These are phyloP conservation scores for Suillus sp. DNA, from an alignment of 768 basidiomycete species.

Conservation along the genomic window DNA sequence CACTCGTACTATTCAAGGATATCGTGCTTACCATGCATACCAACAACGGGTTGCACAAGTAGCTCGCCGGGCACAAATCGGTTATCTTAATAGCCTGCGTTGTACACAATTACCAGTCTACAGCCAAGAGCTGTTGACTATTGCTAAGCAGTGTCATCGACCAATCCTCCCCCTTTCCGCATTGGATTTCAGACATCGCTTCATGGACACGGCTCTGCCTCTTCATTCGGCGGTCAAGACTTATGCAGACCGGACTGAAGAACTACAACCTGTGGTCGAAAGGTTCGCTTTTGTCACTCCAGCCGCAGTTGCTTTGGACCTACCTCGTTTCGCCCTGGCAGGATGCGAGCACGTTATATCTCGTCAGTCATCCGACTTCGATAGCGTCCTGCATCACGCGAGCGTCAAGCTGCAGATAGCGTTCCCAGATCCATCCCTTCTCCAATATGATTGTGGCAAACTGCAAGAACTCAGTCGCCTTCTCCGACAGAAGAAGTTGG, in stretches of 20 bases:
- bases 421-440: slow-evolving; percentile 85
- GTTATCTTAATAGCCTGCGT: slow-evolving; percentile 73
- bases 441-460: slow-evolving; percentile 97
- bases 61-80: slow-evolving; percentile 68
- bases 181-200: slow-evolving; percentile 39
- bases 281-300: slow-evolving; percentile 84
- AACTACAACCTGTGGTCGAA: slow-evolving; percentile 56
- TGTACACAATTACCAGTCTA: slow-evolving; percentile 53
- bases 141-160: slow-evolving; percentile 39
- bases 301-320: slow-evolving; percentile 70
- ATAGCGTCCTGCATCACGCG: slow-evolving; percentile 66
- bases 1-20: slow-evolving; percentile 74
- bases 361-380: slow-evolving; percentile 52
- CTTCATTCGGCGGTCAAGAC: slow-evolving; percentile 62
- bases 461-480: slow-evolving; percentile 81
- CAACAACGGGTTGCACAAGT: slow-evolving; percentile 52
- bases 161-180: slow-evolving; percentile 56
- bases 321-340: slow-evolving; percentile 63
- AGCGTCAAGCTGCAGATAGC: slow-evolving; percentile 89
- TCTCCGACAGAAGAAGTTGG: slow-evolving; percentile 80
- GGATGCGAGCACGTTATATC: slow-evolving; percentile 37
- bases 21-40: slow-evolving; percentile 51
- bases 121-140: slow-evolving; percentile 47
- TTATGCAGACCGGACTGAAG: slow-evolving; percentile 56
- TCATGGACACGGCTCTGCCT: slow-evolving; percentile 45